Percentiles rank a stretch among this genome's conserved stretches.
Conservation (phyloP, 2,329 filamentous ascomycete genomes). For the Sphaerulina populicola region DNA sequence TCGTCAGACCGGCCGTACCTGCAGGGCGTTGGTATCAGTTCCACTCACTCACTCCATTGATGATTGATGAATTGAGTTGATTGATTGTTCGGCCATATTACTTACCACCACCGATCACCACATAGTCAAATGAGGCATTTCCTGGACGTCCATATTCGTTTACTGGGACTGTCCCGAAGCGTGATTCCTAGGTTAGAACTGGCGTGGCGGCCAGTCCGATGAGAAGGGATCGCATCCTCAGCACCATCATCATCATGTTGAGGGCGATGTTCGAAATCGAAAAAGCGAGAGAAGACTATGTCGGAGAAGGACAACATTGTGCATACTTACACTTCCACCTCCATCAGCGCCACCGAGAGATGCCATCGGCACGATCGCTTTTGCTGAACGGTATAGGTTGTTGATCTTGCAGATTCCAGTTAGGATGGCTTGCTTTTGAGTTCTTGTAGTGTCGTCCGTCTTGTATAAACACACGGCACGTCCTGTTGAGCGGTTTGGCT, state of each 20-base stretch:
- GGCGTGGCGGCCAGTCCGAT: not conserved
- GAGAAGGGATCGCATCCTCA: not conserved
- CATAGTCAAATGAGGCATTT: not conserved
- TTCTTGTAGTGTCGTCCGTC: not conserved
- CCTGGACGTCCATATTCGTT: not conserved
- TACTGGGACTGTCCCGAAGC: not conserved
- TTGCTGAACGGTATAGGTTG: not conserved
- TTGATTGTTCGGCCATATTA: not conserved
- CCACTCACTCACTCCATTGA: too few species aligned
- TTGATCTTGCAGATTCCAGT: not conserved
- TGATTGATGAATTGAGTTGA: too few species aligned
- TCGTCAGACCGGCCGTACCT: conserved; percentile 15
- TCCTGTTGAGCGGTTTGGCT: not conserved
- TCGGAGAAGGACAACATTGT: too few species aligned
- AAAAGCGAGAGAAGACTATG: not conserved
- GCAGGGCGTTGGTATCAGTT: too few species aligned
- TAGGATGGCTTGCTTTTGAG: not conserved
- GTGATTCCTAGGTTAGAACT: not conserved
- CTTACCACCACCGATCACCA: not conserved
- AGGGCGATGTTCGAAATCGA: not conserved
- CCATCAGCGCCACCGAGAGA: not conserved
- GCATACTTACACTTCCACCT: not conserved
- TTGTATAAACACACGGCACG: not conserved
- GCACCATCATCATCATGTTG: not conserved
- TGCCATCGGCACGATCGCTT: not conserved